Evolutionary conservation across 257 asterid species (phyloP).

Genomic region (Galeopsis tetrahit): DNA sequence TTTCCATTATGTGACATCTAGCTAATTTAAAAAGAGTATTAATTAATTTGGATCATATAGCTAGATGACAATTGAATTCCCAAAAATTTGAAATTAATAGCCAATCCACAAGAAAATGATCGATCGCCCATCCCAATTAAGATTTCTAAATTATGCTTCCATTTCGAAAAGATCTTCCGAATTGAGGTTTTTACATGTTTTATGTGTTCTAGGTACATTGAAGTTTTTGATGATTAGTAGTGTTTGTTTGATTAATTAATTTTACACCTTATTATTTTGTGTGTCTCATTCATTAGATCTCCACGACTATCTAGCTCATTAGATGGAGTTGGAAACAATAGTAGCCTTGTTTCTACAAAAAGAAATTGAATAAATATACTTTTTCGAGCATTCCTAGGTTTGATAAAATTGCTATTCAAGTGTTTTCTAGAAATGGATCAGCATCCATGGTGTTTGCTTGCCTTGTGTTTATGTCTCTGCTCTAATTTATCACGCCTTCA

Average conservation of each 20-base stretch:
- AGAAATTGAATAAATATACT: conserved; percentile 25
- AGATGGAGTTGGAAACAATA: background rate
- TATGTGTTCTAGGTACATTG: too few species aligned
- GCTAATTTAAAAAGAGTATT: background rate
- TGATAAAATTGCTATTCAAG: conserved; percentile 1
- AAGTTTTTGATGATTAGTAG: too few species aligned
- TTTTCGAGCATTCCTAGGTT: conserved; percentile 15
- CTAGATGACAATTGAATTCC: background rate
- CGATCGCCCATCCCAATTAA: background rate
- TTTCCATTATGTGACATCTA: background rate
- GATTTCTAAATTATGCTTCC: background rate
- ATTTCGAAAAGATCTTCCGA: too few species aligned
- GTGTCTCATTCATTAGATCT: too few species aligned
- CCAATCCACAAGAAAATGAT: background rate
- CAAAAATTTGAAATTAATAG: background rate
- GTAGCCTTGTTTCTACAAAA: conserved; percentile 7
- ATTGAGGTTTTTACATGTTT: too few species aligned
- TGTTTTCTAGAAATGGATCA: conserved; percentile 29
- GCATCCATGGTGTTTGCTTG: conserved; percentile 26
- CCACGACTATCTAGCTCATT: too few species aligned
- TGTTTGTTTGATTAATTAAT: too few species aligned
- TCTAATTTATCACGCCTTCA: conserved; percentile 26
- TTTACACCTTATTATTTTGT: too few species aligned
- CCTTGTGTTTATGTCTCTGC: conserved; percentile 23
- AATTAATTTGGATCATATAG: too few species aligned